These are phyloP conservation scores for Naematelia aurantialba DNA, from an alignment of 768 basidiomycete genomes.

Conservation along the genomic window DNA sequence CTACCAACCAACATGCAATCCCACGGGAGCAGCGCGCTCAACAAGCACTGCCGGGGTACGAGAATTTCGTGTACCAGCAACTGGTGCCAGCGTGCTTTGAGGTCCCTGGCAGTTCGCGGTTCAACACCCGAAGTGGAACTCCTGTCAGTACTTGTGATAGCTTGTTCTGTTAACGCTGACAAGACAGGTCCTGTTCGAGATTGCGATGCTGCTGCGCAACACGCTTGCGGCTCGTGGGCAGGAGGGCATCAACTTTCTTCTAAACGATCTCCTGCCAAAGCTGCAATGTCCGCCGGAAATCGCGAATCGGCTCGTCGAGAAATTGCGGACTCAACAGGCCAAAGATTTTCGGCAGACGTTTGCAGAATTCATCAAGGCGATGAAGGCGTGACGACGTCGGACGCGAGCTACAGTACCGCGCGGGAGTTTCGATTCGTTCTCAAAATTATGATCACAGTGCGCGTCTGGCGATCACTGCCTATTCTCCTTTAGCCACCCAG, in stretches of 20 bases:
- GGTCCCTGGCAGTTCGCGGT: constrained; percentile 70
- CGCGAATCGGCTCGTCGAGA: constrained; percentile 63
- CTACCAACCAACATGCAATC: constrained; percentile 51
- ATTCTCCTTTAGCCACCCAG: background rate
- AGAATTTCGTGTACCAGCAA: constrained; percentile 82
- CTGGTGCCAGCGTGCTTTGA: constrained; percentile 77
- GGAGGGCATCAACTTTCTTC: constrained; percentile 78
- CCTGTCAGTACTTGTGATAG: constrained; percentile 58
- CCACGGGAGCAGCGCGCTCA: constrained; percentile 39
- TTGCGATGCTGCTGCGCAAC: constrained; percentile 76
- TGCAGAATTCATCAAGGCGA: constrained; percentile 48
- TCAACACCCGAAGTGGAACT: constrained; percentile 82
- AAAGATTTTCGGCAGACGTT: constrained; percentile 49
- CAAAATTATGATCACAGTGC: constrained; percentile 8
- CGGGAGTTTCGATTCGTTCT: too few species aligned
- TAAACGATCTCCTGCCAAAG: constrained; percentile 75
- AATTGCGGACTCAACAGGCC: constrained; percentile 40
- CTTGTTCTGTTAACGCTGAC: background rate
- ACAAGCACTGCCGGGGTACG: constrained; percentile 73
- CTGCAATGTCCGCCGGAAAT: constrained; percentile 79
- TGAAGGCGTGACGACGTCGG: constrained; percentile 23
- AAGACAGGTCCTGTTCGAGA: constrained; percentile 77
- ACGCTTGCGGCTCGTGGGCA: constrained; percentile 71
- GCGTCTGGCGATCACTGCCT: background rate
- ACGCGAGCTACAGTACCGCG: background rate